Conservation (phyloP, 2,329 filamentous ascomycete species). For the Fulvia fulva region DNA sequence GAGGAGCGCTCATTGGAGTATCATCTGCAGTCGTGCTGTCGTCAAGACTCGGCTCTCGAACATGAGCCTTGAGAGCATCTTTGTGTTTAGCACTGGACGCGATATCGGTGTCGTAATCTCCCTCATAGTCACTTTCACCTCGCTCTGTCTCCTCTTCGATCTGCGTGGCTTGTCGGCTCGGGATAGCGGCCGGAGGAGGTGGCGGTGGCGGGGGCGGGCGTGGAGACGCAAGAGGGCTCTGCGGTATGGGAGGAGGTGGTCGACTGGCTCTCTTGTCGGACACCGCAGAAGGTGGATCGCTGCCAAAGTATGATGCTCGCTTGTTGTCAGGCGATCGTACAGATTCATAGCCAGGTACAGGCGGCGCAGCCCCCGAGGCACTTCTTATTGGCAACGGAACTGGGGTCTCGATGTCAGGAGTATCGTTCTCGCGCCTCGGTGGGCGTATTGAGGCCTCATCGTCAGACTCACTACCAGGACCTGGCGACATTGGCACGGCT, state of each 20-base stretch:
- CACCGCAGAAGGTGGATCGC: conserved; percentile 33
- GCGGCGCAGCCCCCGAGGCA: conserved; percentile 35
- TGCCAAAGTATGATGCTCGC: conserved; percentile 40
- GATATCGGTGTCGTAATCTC: conserved; percentile 97
- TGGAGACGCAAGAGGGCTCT: conserved; percentile 35
- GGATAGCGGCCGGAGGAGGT: conserved; percentile 40
- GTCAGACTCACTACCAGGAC: conserved; percentile 79
- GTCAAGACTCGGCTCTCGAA: conserved; percentile 71
- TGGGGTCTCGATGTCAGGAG: conserved; percentile 28
- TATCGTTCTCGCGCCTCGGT: conserved; percentile 40
- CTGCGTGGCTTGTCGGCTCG: conserved; percentile 34
- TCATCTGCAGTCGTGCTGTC: conserved; percentile 56
- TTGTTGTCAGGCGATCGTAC: conserved; percentile 33
- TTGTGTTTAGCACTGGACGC: conserved; percentile 91
- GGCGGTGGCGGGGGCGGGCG: conserved; percentile 47
- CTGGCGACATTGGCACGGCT: conserved; percentile 54
- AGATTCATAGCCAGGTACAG: conserved; percentile 28
- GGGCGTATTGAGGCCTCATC: conserved; percentile 67
- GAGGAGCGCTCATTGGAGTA: conserved; percentile 44
- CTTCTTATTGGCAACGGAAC: conserved; percentile 26
- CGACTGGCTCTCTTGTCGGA: conserved; percentile 37
- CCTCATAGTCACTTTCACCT: conserved; percentile 90
- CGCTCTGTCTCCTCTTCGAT: conserved; percentile 60
- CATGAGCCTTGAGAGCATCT: conserved; percentile 81
- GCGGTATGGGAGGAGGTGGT: conserved; percentile 34